Percentiles rank a stretch among this genome's conserved stretches.
phyloP scores from a whole-genome alignment of 176 grass and related monocot species.

The Oryza nivara region DNA sequence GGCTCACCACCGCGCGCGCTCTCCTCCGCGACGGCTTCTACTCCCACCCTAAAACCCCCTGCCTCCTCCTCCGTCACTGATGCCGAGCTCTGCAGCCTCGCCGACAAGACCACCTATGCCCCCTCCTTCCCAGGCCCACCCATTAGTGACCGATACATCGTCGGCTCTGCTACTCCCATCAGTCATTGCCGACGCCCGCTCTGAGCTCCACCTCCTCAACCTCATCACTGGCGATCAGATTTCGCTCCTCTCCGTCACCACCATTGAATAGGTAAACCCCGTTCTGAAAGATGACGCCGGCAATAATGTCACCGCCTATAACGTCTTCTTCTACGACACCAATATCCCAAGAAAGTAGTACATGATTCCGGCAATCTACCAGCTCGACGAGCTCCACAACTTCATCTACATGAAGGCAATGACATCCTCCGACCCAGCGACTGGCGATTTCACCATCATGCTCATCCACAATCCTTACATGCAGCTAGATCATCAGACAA shows the following conservation, averaged over 20 bases:
- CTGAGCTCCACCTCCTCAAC: constrained; percentile 27
- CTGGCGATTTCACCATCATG: neutral
- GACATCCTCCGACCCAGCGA: constrained; percentile 2
- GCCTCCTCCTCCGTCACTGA: neutral
- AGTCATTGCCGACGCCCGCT: constrained; percentile 3
- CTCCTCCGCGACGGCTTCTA: no score
- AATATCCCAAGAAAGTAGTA: no score
- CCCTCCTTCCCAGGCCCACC: neutral
- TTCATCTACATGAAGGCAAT: neutral
- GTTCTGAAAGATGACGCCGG: neutral
- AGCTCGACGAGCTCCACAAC: neutral
- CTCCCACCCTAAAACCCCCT: neutral
- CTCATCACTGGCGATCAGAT: neutral
- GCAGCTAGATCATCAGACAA: neutral
- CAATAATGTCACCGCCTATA: neutral
- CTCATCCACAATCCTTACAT: constrained; percentile 1
- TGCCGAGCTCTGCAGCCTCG: neutral
- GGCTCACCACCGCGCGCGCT: no score
- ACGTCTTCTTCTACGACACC: neutral
- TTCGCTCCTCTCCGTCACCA: neutral
- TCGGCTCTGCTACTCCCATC: neutral
- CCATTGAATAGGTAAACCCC: neutral
- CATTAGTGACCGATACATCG: constrained; percentile 4
- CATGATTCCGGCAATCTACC: neutral
- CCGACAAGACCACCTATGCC: constrained; percentile 4